Evolutionary conservation across 2,329 filamentous ascomycete genomes (phyloP), one percentile per base, ranked within the genome.

Genomic region (Epichloe scottii): DNA sequence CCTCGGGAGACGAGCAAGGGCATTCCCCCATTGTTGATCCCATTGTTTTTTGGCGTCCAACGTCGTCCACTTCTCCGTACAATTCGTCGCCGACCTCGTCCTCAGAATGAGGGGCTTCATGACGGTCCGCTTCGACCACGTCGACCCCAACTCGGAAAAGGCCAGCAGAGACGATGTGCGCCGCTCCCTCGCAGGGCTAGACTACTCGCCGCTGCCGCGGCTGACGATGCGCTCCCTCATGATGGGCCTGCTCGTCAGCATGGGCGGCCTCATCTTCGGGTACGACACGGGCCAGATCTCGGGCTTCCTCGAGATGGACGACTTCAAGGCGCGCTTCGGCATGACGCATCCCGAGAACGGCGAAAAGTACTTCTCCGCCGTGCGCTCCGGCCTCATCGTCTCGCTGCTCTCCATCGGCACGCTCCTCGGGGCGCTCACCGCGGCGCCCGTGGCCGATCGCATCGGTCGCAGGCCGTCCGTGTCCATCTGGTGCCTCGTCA

Each of bases 381-480:
- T 75, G 5, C 70, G 78, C 37, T 77, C 75, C 41, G 79, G 79
- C 30, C 73, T 79, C 10, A 79, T 83, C 35, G 78, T 82, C 48
- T 76, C 68, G 43, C 68, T 82, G 7, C 68, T 79, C 11, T 78
- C 75, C 15, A 79, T 81, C 51, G 79, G 79, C 43, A 81, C 78
- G 1, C 69, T 84, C 4, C 65, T 83, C 41, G 81, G 81, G 23
- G 79, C 80, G 6, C 65, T 85, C 0, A 58, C 71, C 26, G 75
- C 74, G n/a, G 81, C 81, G 0, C 79, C 78, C 3, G 67, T 87
- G 12, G 78, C 82, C n/a, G 82, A 87, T 59, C 71, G 67, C 15
- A 71, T 86, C 48, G 84, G 84, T 19, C 78, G 84, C 46, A 76
- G 77, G 43, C 69, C 74, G 44, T 80, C 79, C 35, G 85, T 87